Conservation (phyloP, 202 grass and related monocot species). For the Cymbopogon flexuosus region DNA sequence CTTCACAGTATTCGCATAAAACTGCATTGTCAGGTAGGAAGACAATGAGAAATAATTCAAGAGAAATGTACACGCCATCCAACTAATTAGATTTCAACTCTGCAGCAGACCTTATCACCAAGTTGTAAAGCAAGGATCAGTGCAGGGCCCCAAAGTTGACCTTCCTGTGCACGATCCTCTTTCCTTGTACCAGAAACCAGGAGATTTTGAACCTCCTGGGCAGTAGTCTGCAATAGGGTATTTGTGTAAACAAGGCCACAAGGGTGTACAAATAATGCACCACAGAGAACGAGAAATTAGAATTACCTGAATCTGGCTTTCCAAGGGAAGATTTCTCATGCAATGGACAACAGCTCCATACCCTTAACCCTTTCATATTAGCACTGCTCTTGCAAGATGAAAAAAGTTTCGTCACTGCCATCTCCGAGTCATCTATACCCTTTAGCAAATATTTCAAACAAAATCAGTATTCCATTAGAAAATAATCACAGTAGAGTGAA, state of each 20-base stretch:
- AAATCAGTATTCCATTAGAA: conserved; percentile 13
- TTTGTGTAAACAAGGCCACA: not conserved
- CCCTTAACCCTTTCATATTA: conserved; percentile 37
- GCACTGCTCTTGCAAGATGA: conserved; percentile 52
- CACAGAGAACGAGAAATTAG: not conserved
- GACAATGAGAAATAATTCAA: conserved; percentile 7
- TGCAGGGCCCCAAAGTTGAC: conserved; percentile 90
- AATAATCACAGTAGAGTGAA: not conserved
- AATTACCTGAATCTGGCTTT: conserved; percentile 74
- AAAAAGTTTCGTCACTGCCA: conserved; percentile 76
- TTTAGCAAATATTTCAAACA: conserved; percentile 37
- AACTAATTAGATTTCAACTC: not conserved
- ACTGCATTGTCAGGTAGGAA: conserved; percentile 50
- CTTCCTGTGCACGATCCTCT: conserved; percentile 86
- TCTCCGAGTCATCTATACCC: conserved; percentile 81
- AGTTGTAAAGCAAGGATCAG: conserved; percentile 84
- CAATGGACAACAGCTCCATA: conserved; percentile 52
- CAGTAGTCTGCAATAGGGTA: conserved; percentile 57
- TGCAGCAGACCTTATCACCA: conserved; percentile 66
- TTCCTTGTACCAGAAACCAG: conserved; percentile 88
- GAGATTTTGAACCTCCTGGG: conserved; percentile 81
- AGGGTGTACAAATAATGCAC: not conserved
- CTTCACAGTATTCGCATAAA: conserved; percentile 92
- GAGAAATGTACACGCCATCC: not conserved
- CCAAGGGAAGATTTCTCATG: conserved; percentile 71